A percentile compares a stretch with the other conserved stretches of the same genome.
These are phyloP conservation scores for Withania somnifera DNA, from an alignment of 305 asterid species.

Conservation along the genomic window DNA sequence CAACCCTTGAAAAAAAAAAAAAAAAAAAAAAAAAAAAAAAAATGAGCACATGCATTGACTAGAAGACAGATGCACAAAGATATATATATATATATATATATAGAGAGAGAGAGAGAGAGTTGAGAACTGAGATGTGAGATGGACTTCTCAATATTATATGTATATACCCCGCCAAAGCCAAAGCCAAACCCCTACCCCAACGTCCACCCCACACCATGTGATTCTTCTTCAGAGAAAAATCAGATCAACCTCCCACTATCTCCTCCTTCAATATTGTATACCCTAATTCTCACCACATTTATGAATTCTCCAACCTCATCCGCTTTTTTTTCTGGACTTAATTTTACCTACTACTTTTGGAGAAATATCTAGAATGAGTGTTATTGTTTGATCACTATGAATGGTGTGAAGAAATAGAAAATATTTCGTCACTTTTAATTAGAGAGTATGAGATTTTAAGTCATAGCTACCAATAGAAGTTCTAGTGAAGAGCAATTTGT, in stretches of 20 bases:
- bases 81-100: too few relatives aligned
- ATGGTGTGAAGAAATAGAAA: too few relatives aligned
- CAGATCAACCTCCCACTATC: not conserved
- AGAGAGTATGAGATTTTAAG: too few relatives aligned
- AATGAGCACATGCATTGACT: constrained; percentile 5
- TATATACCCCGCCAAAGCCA: not conserved
- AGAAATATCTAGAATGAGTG: not conserved
- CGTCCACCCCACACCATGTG: constrained; percentile 5
- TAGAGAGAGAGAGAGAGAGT: too few relatives aligned
- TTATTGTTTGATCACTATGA: too few relatives aligned
- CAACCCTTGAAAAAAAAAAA: too few relatives aligned
- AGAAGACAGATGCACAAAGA: not conserved
- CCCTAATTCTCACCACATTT: not conserved
- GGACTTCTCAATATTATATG: not conserved
- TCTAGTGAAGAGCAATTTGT: not conserved
- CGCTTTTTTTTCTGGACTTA: not conserved
- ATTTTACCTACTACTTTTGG: not conserved
- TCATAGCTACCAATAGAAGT: too few relatives aligned
- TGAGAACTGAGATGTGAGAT: constrained; percentile 1
- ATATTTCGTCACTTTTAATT: too few relatives aligned
- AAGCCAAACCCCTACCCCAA: too few relatives aligned
- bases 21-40: too few relatives aligned
- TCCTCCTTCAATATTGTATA: not conserved
- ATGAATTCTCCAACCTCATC: not conserved
- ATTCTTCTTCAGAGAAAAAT: not conserved